A percentile compares a stretch with the other conserved stretches of the same genome.
Conservation (phyloP, 768 basidiomycete genomes). For the Termitomyces sp. region DNA sequence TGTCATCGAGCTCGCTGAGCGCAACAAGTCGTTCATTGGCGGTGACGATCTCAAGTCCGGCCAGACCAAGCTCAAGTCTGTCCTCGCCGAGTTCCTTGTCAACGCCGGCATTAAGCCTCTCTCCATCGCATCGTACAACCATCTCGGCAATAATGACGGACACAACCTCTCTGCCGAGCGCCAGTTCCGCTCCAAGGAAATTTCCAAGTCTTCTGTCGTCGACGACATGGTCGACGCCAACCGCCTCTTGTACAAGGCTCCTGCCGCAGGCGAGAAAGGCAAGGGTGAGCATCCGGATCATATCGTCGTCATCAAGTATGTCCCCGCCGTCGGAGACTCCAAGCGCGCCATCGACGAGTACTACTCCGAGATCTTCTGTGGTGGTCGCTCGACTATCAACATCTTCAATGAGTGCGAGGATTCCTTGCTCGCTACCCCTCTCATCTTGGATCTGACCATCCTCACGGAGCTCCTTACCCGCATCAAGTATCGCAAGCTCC, state of each 20-base stretch:
- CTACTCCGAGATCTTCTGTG: conserved; percentile 97
- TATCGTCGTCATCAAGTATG: conserved; percentile 95
- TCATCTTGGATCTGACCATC: conserved; percentile 93
- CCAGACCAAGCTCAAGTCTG: conserved; percentile 96
- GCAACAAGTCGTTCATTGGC: conserved; percentile 87
- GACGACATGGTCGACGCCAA: conserved; percentile 98
- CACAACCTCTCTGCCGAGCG: conserved; percentile 84
- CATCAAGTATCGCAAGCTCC: conserved; percentile 74
- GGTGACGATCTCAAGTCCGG: conserved; percentile 98
- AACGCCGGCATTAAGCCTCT: conserved; percentile 98
- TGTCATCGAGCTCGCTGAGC: conserved; percentile 88
- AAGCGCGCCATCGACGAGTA: conserved; percentile 99
- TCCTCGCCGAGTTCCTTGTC: conserved; percentile 97
- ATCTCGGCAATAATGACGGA: conserved; percentile 98
- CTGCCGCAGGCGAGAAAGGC: conserved; percentile 51
- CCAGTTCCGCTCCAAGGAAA: conserved; percentile 99
- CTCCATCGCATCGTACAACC: conserved; percentile 97
- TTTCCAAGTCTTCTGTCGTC: conserved; percentile 94
- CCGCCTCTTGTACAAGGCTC: conserved; percentile 84
- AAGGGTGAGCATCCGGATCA: conserved; percentile 99
- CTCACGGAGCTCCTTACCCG: conserved; percentile 93
- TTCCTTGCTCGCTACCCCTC: conserved; percentile 91
- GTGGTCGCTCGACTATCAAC: conserved; percentile 90
- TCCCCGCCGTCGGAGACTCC: conserved; percentile 94
- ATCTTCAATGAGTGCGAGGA: conserved; percentile 99